Conservation (phyloP, 352 stramenopile species). For the Pythium angustatum region DNA sequence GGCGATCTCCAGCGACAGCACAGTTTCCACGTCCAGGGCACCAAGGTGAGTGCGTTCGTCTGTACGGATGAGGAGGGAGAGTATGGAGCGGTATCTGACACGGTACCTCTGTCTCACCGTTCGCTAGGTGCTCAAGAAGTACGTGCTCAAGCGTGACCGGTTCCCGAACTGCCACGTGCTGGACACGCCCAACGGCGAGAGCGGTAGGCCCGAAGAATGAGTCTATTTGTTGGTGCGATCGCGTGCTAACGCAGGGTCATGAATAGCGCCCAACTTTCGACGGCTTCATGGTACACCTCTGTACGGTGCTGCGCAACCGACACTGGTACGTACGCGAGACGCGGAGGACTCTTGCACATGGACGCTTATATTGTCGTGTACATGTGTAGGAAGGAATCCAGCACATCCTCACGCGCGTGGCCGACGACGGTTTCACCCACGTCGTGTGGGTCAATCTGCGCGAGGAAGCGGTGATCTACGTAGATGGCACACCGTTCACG, state of each 20-base stretch:
- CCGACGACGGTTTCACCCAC: constrained; percentile 72
- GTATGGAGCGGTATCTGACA: not conserved
- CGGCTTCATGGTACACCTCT: constrained; percentile 65
- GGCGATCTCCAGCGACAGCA: constrained; percentile 47
- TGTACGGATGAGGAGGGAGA: not conserved
- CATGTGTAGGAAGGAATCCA: constrained; percentile 59
- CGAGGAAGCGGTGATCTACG: constrained; percentile 86
- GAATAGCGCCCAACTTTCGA: constrained; percentile 78
- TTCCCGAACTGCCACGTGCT: constrained; percentile 82
- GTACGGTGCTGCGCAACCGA: constrained; percentile 76
- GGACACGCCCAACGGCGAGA: constrained; percentile 57
- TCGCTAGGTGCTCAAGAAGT: constrained; percentile 81
- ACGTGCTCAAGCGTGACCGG: constrained; percentile 81
- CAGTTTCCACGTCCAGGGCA: constrained; percentile 66
- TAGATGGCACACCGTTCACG: constrained; percentile 72
- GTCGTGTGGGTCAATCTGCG: constrained; percentile 85
- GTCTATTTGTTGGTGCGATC: not conserved
- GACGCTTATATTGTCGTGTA: not conserved
- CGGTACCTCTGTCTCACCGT: too few relatives aligned
- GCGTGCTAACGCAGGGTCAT: too few relatives aligned
- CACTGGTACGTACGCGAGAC: constrained; percentile 42
- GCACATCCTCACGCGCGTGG: constrained; percentile 64
- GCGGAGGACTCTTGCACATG: not conserved
- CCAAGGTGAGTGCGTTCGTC: constrained; percentile 43
- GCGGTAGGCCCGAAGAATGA: constrained; percentile 34